Base-by-base conservation (phyloP, 2,329 filamentous ascomycete genomes). In the Ophiocordyceps australis region DNA sequence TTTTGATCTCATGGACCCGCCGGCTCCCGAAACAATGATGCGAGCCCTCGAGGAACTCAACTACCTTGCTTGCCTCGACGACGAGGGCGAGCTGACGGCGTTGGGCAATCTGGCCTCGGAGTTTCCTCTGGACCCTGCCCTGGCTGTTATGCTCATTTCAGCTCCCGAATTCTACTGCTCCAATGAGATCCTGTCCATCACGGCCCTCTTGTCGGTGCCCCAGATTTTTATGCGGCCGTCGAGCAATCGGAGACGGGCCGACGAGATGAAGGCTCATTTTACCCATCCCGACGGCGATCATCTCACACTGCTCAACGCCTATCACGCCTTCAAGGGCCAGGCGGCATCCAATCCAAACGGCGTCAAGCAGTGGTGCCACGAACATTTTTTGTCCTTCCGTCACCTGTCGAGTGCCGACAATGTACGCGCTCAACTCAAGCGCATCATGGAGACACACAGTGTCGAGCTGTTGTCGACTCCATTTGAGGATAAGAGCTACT, bases 141-240 rank as follows among this genome's bases (percentile, higher is more conserved):
- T 98, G 18, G 89, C 89, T 1, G 91, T 98, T 34, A 95, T 98
- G 89, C 66, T 98, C 30, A 94, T 98, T 49, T 85, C 78, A 9
- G 93, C 85, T 7, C 86, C 89, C 9, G 89, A 98, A 45, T 98
- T 98, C 53, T 92, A 89, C 57, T 98, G 89, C 62, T 93, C 85
- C 23, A 95, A 95, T 52, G 89, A 98, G 58, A 89, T 98, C 21
- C 65, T 98, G 10, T 95, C 89, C 22, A 78, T 98, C 40, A 93
- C 85, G 2, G 78, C 89, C 2, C 68, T 98, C 9, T 70, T 98
- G 13, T 95, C 86, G 0, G 89, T 95, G 9, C 89, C 89, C 1
- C 81, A 94, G 47, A 71, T 95, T 32, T 98, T 93, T 46, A 70
- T 92, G 17, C 80, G 89, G 7, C 89, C 89, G 2, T 77, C 79